These are phyloP conservation scores for Astrothelium subdiscretum DNA, from an alignment of 495 filamentous ascomycete genomes.

Conservation along the genomic window DNA sequence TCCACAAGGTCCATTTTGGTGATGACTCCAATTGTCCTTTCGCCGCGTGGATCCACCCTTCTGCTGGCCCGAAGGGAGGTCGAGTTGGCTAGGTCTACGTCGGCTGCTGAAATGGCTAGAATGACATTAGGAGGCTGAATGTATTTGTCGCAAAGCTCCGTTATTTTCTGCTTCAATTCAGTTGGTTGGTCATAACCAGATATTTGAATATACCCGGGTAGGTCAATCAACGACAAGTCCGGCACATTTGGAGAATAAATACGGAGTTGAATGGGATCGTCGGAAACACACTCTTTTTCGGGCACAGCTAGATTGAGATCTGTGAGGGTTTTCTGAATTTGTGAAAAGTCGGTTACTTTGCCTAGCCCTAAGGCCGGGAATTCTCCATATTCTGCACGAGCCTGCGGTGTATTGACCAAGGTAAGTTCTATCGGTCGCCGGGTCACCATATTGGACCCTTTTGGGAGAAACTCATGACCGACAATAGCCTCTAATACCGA, in stretches of 20 bases:
- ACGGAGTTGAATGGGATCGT: constrained; percentile 90
- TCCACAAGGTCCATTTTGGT: constrained; percentile 99
- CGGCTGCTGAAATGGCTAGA: constrained; percentile 90
- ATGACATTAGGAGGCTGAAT: constrained; percentile 95
- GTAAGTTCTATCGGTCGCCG: constrained; percentile 93
- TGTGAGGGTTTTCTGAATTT: constrained; percentile 85
- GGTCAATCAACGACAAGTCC: constrained; percentile 90
- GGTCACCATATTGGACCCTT: constrained; percentile 97
- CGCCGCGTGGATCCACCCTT: constrained; percentile 84
- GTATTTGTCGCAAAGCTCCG: constrained; percentile 95
- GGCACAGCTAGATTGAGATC: constrained; percentile 92
- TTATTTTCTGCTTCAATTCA: constrained; percentile 90
- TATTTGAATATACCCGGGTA: constrained; percentile 96
- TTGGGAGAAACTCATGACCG: constrained; percentile 94
- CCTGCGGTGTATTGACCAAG: constrained; percentile 86
- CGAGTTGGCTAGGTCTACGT: constrained; percentile 94
- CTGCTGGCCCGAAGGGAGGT: constrained; percentile 84
- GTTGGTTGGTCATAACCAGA: constrained; percentile 78
- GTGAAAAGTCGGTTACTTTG: constrained; percentile 84
- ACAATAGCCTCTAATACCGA: constrained; percentile 96
- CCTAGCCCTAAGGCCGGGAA: constrained; percentile 86
- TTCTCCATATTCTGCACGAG: constrained; percentile 86
- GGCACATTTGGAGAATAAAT: constrained; percentile 94
- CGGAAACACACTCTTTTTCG: constrained; percentile 79
- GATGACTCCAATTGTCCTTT: constrained; percentile 93